Base-by-base conservation (phyloP, 1,139 yeast genomes). In the Protomyces arabidopsidicola region DNA sequence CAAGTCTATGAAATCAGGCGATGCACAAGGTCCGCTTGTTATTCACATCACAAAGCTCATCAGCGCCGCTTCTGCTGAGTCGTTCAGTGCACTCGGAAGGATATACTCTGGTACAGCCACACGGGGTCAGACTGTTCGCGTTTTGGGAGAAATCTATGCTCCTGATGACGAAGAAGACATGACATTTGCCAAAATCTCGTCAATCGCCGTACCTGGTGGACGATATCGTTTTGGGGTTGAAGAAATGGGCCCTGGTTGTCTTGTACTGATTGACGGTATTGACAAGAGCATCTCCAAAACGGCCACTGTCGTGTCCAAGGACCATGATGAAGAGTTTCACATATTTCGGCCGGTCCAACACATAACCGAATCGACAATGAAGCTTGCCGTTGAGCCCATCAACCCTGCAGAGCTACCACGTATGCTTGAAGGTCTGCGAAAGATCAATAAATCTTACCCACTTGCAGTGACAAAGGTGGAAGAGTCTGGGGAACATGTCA, bases 401-500 rank as follows among this genome's bases (percentile, higher is more conserved):
- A 79, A 81, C 42, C 97, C 97, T 0, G 81, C 89, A 0, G 96
- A 91, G 65, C 76, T 88, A 27, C 95, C 96, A 0, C 81, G 82
- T 67, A 78, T 91, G 71, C 76, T 87, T 16, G 86, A 83, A 20
- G 90, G 91, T 0, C 76, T 93, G 59, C 78, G 87, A 66, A 82
- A 79, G 65, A 77, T 87, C 31, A 82, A 82, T 68, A 84, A 82
- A 68, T 77, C 86, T 0, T 91, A 88, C 71, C 80, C 88, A 14
- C 84, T 91, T 5, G 79, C 85, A 45, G 79, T 80, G 35, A 77
- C 89, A 6, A 84, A 81, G 67, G 91, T 88, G 0, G 97, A 90
- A 72, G 96, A 88, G 69, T 87, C 91, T 65, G 97, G 98, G 1
- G 98, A 91, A 70, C 90, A 87, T 72, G 84, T 86, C 0, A 73